Percentiles rank a stretch among this genome's conserved stretches.
phyloP scores from a whole-genome alignment of 495 filamentous ascomycete genomes.

The Hypoxylon crocopeplum region DNA sequence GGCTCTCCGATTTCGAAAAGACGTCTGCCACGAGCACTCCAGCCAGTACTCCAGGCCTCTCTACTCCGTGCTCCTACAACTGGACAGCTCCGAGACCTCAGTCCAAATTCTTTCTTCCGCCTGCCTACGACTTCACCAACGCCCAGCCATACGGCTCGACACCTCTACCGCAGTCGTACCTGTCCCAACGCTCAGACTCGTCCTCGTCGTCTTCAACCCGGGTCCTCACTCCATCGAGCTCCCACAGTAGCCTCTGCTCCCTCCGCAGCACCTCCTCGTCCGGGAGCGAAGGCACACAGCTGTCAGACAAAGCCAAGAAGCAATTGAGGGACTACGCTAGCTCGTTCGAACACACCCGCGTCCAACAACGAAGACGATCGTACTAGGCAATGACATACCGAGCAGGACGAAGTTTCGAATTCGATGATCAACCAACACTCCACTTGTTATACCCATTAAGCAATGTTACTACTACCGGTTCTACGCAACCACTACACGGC shows the following conservation, averaged over 20 bases:
- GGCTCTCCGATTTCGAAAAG: conserved; percentile 84
- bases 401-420: conserved; percentile 10
- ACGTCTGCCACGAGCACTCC: conserved; percentile 64
- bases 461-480: conserved; percentile 34
- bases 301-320: conserved; percentile 77
- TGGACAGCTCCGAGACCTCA: conserved; percentile 49
- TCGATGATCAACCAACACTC: conserved; percentile 30
- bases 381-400: conserved; percentile 35
- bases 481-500: conserved; percentile 43
- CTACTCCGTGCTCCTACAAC: conserved; percentile 51
- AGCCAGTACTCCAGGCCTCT: conserved; percentile 58
- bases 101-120: conserved; percentile 70
- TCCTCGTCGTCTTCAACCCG: conserved; percentile 44
- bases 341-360: conserved; percentile 82
- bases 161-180: conserved; percentile 38
- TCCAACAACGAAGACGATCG: conserved; percentile 56
- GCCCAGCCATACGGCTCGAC: conserved; percentile 53
- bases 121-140: conserved; percentile 72
- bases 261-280: conserved; percentile 68
- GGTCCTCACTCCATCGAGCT: conserved; percentile 79
- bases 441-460: conserved; percentile 37
- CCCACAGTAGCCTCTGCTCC: conserved; percentile 84
- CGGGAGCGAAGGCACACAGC: conserved; percentile 57
- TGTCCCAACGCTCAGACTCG: conserved; percentile 44
- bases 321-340: conserved; percentile 86